Evolutionary conservation across 163 green algal species (phyloP).

Genomic region (Volvox carteri): DNA sequence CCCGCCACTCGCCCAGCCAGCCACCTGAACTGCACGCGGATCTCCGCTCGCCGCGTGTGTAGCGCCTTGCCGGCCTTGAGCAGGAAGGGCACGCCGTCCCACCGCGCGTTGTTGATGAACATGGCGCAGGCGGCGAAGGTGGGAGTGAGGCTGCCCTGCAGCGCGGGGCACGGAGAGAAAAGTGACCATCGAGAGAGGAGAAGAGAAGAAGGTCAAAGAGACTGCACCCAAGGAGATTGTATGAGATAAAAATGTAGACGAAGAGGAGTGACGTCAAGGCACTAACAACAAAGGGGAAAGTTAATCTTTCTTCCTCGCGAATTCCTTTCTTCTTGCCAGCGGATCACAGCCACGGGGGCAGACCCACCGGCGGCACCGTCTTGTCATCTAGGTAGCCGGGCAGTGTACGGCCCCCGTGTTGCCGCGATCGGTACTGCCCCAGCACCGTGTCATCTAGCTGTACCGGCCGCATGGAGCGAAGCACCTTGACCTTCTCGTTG

Average conservation of each 20-base stretch:
- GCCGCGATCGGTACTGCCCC: conserved; percentile 94
- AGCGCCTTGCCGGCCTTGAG: conserved; percentile 99
- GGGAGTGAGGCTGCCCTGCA: conserved; percentile 80
- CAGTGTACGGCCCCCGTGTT: conserved; percentile 58
- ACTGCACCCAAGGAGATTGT: not conserved
- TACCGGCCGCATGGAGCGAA: conserved; percentile 92
- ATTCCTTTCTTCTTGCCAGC: too few species aligned
- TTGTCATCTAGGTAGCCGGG: conserved; percentile 97
- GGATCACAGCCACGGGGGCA: too few species aligned
- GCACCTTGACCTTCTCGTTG: conserved; percentile 97
- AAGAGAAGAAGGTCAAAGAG: not conserved
- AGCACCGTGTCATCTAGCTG: conserved; percentile 95
- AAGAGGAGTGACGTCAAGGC: too few species aligned
- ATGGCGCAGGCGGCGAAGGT: conserved; percentile 95
- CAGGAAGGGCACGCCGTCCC: conserved; percentile 99
- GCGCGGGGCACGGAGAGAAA: conserved; percentile 49
- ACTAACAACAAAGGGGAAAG: too few species aligned
- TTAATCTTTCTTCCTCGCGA: too few species aligned
- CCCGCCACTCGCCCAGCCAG: too few species aligned
- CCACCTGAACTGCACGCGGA: conserved; percentile 89
- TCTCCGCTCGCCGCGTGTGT: conserved; percentile 90
- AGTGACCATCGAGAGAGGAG: not conserved
- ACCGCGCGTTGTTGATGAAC: conserved; percentile 97
- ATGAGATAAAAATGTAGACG: not conserved
- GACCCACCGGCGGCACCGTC: conserved; percentile 89